Percentiles rank a stretch among this genome's conserved stretches.
Conservation (phyloP, 768 basidiomycete species). For the Scleroderma citrinum region DNA sequence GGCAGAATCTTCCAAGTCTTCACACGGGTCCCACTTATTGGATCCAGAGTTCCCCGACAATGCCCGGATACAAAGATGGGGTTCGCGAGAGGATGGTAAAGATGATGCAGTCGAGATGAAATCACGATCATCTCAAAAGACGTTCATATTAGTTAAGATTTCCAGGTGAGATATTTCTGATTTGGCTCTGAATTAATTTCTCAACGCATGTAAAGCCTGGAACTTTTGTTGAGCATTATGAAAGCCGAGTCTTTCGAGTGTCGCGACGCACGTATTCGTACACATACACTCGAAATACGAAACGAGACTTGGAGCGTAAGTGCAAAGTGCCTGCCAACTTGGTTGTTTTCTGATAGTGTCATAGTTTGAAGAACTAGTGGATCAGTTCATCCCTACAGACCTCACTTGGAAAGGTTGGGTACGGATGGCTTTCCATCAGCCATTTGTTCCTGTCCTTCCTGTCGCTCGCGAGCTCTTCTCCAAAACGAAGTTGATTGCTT, state of each 20-base stretch:
- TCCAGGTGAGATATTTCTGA: constrained; percentile 43
- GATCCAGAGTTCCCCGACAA: constrained; percentile 19
- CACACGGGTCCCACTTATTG: constrained; percentile 8
- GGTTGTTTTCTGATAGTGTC: constrained; percentile 3
- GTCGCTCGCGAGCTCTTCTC: constrained; percentile 73
- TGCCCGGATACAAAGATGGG: constrained; percentile 13
- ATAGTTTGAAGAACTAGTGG: constrained; percentile 74
- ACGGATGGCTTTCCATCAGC: constrained; percentile 78
- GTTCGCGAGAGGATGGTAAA: constrained; percentile 18
- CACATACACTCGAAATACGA: constrained; percentile 73
- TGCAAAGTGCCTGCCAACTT: constrained; percentile 9
- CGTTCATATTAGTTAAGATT: constrained; percentile 74
- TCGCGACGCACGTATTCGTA: constrained; percentile 71
- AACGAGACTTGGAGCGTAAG: constrained; percentile 81
- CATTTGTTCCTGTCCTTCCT: constrained; percentile 69
- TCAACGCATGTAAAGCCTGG: constrained; percentile 41
- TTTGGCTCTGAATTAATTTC: constrained; percentile 10
- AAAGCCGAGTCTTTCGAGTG: constrained; percentile 84
- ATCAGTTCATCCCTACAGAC: constrained; percentile 74
- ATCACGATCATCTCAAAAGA: constrained; percentile 73
- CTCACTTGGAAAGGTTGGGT: constrained; percentile 79
- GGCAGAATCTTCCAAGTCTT: constrained; percentile 25
- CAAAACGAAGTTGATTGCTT: constrained; percentile 66
- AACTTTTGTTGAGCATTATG: constrained; percentile 70
- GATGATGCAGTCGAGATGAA: constrained; percentile 80